Evolutionary conservation across 176 grass and related monocot species (phyloP), one percentile per base, ranked within the genome.

Genomic region (Typha latifolia): DNA sequence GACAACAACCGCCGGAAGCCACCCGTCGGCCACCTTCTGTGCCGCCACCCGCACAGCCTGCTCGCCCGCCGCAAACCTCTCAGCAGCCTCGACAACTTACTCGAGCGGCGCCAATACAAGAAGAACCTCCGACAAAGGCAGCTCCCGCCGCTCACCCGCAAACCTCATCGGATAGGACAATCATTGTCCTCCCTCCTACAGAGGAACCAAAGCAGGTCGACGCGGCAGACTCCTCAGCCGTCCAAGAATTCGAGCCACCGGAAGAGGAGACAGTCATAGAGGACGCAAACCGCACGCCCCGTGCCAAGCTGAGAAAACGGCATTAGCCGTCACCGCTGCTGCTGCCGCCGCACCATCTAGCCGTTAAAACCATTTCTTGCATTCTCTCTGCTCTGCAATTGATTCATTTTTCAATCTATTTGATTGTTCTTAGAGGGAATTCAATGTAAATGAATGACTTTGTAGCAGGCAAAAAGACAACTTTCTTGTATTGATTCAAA

Each of bases 201-300:
- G 48, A 64, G 10, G 62, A 64, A 20, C 48, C 61, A 64, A 64
- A 22, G 14, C 47, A 52, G 62, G 62, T 53, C 3, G 72, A 74
- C 15, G 21, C 20, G 3, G 31, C 16, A 16, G 20, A 4, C 24
- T 51, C 48, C 12, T 20, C 62, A 22, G 15, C 61, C 1, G 49
- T 32, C 4, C 2, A 66, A 16, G 49, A 55, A 23, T 47, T 10
- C 14, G 4, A 56, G 20, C 62, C 48, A 12, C 16, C 47, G 34
- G 12, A 20, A 32, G 27, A 22, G 48, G 48, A 14, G 24, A 32
- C 51, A 26, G 68, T 34, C 68, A 52, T 57, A 14, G 26, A 47
- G 10, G 62, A 66, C 16, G 48, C 72, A 52, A 23, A 11, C n/a
- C 49, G n/a, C 2, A 12, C 65, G 4, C 19, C 72, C 0, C 62